Conservation (phyloP, 495 filamentous ascomycete genomes). For the Neurospora tetraspora region DNA sequence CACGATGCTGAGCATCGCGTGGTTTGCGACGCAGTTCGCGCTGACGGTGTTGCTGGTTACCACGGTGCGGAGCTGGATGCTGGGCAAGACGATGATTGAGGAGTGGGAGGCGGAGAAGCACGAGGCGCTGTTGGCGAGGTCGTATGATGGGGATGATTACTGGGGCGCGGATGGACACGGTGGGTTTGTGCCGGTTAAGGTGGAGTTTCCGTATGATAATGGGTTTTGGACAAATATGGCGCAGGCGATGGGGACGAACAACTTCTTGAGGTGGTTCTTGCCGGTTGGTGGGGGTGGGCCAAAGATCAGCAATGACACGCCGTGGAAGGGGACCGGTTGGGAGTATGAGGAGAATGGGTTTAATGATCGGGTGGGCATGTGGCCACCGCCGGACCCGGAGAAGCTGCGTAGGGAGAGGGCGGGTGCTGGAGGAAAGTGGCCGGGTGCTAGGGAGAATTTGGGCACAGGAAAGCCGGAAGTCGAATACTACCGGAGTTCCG, state of each 20-base stretch:
- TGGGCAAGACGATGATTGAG: slow-evolving; percentile 73
- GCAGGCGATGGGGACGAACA: slow-evolving; percentile 78
- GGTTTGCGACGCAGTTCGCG: slow-evolving; percentile 53
- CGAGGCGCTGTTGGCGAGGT: slow-evolving; percentile 58
- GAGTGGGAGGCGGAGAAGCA: slow-evolving; percentile 89
- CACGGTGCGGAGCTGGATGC: slow-evolving; percentile 28
- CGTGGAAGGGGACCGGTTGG: slow-evolving; percentile 38
- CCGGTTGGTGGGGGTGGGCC: slow-evolving; percentile 35
- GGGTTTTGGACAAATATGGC: slow-evolving; percentile 79
- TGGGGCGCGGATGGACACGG: slow-evolving; percentile 33
- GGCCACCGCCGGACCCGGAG: slow-evolving; percentile 90
- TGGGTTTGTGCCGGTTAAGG: slow-evolving; percentile 34
- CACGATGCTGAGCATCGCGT: slow-evolving; percentile 51
- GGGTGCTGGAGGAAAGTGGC: slow-evolving; percentile 22
- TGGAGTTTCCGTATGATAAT: slow-evolving; percentile 91
- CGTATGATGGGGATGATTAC: slow-evolving; percentile 36
- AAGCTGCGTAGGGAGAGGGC: slow-evolving; percentile 43
- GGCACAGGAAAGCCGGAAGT: neutral
- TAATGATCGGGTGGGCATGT: slow-evolving; percentile 56
- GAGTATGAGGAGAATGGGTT: slow-evolving; percentile 77
- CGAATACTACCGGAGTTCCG: slow-evolving; percentile 10
- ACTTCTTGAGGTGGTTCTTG: slow-evolving; percentile 59
- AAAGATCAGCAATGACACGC: slow-evolving; percentile 9
- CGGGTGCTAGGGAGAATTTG: slow-evolving; percentile 9
- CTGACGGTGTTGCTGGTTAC: slow-evolving; percentile 53